Conservation (phyloP, 2,329 filamentous ascomycete species). For the Fusarium graminum region DNA sequence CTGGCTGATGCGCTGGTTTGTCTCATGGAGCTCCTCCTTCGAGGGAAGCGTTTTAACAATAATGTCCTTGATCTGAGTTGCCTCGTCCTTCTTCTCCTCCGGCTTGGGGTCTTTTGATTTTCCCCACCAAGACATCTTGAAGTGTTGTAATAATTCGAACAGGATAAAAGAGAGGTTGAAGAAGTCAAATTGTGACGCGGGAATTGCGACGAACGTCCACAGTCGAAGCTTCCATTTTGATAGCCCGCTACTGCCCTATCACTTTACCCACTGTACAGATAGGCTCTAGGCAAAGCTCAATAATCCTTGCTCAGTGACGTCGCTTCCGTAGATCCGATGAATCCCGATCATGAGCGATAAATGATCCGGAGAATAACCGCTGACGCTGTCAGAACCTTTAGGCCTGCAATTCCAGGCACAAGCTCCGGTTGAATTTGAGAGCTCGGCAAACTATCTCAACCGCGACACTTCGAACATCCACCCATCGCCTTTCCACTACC, state of each 20-base stretch:
- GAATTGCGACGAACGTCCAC: conserved; percentile 5
- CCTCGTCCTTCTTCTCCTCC: conserved; percentile 47
- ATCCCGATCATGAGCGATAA: conserved; percentile 37
- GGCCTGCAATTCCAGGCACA: conserved; percentile 55
- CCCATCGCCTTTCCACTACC: conserved; percentile 51
- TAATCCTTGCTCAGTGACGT: conserved; percentile 39
- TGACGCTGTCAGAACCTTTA: conserved; percentile 23
- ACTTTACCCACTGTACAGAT: conserved; percentile 23
- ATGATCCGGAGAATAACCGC: conserved; percentile 51
- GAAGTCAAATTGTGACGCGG: not conserved
- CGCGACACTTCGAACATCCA: conserved; percentile 46
- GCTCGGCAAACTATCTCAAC: conserved; percentile 50
- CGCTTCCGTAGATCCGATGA: conserved; percentile 43
- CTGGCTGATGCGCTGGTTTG: conserved; percentile 69
- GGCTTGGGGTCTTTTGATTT: conserved; percentile 55
- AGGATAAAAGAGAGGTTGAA: not conserved
- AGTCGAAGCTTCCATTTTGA: conserved; percentile 37
- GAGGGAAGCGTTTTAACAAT: conserved; percentile 64
- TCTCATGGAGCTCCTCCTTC: conserved; percentile 65
- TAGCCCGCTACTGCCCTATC: conserved; percentile 30
- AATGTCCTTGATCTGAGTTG: conserved; percentile 44
- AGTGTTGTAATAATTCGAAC: not conserved
- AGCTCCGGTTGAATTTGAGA: conserved; percentile 45
- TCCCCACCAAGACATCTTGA: conserved; percentile 60
- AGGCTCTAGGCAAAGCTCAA: conserved; percentile 9